Percentiles rank a stretch among this genome's conserved stretches.
Evolutionary conservation across 805 yeast species (phyloP).

Genomic region (Barnettozyma vustinii): DNA sequence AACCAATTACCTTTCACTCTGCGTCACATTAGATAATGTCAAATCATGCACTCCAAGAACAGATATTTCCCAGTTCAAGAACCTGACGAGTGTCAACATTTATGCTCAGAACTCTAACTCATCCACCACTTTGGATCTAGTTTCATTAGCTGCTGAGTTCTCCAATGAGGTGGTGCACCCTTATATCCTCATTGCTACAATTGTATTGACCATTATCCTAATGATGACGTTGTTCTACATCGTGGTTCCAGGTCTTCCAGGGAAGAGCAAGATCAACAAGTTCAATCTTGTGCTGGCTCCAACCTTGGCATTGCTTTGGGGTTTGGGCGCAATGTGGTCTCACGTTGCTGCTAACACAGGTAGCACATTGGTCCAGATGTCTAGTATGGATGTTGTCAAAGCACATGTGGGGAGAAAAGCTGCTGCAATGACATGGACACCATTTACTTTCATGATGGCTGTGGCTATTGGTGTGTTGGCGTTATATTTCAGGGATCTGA

Average conservation of each 20-base stretch:
- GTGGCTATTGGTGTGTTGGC: slow-evolving; percentile 34
- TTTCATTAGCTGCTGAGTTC: slow-evolving; percentile 41
- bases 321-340: slow-evolving; percentile 59
- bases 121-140: slow-evolving; percentile 36
- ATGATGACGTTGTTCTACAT: slow-evolving; percentile 39
- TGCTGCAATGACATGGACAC: slow-evolving; percentile 54
- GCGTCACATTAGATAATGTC: slow-evolving; percentile 35
- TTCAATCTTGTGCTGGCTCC: slow-evolving; percentile 30
- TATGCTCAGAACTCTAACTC: slow-evolving; percentile 29
- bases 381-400: slow-evolving; percentile 45
- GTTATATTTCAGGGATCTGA: slow-evolving; percentile 31
- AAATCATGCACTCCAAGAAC: slow-evolving; percentile 34
- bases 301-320: slow-evolving; percentile 46
- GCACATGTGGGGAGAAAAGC: slow-evolving; percentile 47
- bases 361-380: slow-evolving; percentile 36
- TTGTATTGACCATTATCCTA: slow-evolving; percentile 38
- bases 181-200: slow-evolving; percentile 42
- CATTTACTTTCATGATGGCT: slow-evolving; percentile 43
- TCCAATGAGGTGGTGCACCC: slow-evolving; percentile 47
- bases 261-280: slow-evolving; percentile 23
- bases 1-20: slow-evolving; percentile 54
- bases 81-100: slow-evolving; percentile 30
- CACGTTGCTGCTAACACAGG: slow-evolving; percentile 50
- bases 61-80: slow-evolving; percentile 23
- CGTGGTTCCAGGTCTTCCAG: slow-evolving; percentile 46